Evolutionary conservation across 2,329 filamentous ascomycete genomes (phyloP).

Genomic region (Penicillium sp.): DNA sequence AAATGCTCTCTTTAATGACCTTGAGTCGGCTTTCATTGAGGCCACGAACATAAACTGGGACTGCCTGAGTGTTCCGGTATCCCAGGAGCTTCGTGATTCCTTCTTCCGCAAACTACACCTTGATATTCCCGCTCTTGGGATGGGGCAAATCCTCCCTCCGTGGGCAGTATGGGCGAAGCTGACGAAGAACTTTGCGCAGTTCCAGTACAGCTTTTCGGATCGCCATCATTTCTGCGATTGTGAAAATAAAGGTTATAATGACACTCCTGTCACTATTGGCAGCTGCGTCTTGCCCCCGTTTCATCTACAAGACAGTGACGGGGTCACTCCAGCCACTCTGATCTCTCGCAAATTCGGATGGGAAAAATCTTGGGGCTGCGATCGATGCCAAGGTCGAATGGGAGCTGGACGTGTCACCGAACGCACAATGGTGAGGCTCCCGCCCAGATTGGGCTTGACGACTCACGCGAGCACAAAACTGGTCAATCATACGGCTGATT

Average conservation of each 20-base stretch:
- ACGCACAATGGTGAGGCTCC: constrained; percentile 25
- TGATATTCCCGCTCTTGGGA: constrained; percentile 8
- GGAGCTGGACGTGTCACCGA: neutral
- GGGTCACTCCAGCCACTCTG: neutral
- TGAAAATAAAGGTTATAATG: neutral
- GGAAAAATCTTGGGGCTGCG: constrained; percentile 2
- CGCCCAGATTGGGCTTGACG: constrained; percentile 36
- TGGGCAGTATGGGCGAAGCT: constrained; percentile 29
- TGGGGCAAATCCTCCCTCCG: constrained; percentile 15
- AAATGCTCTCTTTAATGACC: constrained; percentile 15
- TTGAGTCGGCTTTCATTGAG: constrained; percentile 34
- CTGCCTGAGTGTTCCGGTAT: constrained; percentile 17
- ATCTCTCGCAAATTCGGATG: neutral
- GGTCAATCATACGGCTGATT: constrained; percentile 30
- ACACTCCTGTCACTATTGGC: neutral
- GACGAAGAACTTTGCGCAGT: constrained; percentile 34
- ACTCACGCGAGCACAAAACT: constrained; percentile 11
- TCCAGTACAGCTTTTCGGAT: constrained; percentile 25
- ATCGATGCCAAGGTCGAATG: neutral
- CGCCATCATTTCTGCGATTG: neutral
- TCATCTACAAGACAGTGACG: neutral
- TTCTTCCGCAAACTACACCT: constrained; percentile 21
- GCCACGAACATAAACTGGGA: constrained; percentile 37
- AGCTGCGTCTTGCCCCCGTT: neutral
- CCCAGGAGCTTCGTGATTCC: constrained; percentile 21